Evolutionary conservation across 768 basidiomycete genomes (phyloP), one percentile per base, ranked within the genome.

Genomic region (Tylopilus sp.): DNA sequence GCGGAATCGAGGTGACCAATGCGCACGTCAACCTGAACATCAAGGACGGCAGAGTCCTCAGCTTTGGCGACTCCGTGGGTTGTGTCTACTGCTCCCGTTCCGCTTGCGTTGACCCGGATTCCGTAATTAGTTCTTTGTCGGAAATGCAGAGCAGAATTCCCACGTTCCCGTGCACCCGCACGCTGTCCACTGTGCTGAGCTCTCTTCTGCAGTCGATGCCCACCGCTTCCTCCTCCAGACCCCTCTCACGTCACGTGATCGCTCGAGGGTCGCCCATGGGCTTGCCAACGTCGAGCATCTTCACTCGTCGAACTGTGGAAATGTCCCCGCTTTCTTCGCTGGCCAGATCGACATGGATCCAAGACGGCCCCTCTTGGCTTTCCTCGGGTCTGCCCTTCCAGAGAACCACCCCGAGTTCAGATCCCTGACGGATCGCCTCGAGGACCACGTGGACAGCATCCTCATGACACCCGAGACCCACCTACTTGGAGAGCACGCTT

Each of bases 11-110:
- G 65, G 92, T 99, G 16, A 79, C 81, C 12, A 92, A 97, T 63
- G 91, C 89, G 26, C 88, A 97, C 71, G 82, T 97, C 75, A 98
- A 98, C 69, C 72, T 99, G 65, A 97, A 98, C 75, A 76, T 98
- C 70, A 86, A 86, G 71, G 81, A 89, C 50, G 93, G 92, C 40
- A 72, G 79, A 60, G 80, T 98, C 19, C 64, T 98, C 43, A 94
- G 92, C 1, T 92, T 86, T 62, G 94, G 94, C 41, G 88, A 87
- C 66, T 94, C 92, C 58, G 90, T 92, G 61, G 55, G 86, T n/a
- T 77, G 17, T 53, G 12, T 34, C 30, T 19, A 13, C 21, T 24
- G 6, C 4, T 6, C 43, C 31, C 31, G 58, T 48, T 40, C 52
- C 55, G 37, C 40, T 43, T 25, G n/a, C 28, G 25, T 28, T 59